Evolutionary conservation across 176 grass and related monocot species (phyloP).

Genomic region (Dendrocalamus sinicus): DNA sequence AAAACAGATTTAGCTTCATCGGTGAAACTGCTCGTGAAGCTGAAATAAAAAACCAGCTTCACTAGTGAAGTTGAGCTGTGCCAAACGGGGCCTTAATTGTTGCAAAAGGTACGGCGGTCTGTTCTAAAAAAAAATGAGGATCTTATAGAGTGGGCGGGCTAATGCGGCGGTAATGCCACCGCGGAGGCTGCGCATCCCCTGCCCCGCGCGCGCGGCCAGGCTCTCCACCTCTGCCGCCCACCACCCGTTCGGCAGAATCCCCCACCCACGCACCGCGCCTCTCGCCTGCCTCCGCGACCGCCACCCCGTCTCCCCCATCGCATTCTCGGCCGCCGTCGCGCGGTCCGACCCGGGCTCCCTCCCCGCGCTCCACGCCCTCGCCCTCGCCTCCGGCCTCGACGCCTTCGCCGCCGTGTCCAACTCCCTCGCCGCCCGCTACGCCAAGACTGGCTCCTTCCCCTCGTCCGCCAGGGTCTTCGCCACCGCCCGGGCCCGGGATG

Average conservation of each 20-base stretch:
- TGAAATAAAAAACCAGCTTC: no score
- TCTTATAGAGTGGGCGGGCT: no score
- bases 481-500: slow-evolving; percentile 44
- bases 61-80: no score
- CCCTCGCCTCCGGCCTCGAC: slow-evolving; percentile 57
- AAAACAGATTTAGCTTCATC: no score
- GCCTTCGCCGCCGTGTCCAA: slow-evolving; percentile 61
- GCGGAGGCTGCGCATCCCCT: no score
- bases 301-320: slow-evolving; percentile 30
- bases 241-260: slow-evolving; percentile 49
- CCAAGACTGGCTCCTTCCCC: slow-evolving; percentile 51
- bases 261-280: slow-evolving; percentile 15
- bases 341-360: slow-evolving; percentile 18
- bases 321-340: slow-evolving; percentile 54
- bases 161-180: no score
- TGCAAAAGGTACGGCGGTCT: no score
- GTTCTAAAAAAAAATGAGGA: no score
- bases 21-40: no score
- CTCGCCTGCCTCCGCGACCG: slow-evolving; percentile 8
- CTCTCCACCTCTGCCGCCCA: slow-evolving; percentile 47
- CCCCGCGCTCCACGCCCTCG: slow-evolving; percentile 66
- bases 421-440: slow-evolving; percentile 73
- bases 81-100: no score
- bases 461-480: slow-evolving; percentile 53
- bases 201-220: no score